These are phyloP conservation scores for Alternaria solani DNA, from an alignment of 2,329 filamentous ascomycete genomes.

Conservation along the genomic window DNA sequence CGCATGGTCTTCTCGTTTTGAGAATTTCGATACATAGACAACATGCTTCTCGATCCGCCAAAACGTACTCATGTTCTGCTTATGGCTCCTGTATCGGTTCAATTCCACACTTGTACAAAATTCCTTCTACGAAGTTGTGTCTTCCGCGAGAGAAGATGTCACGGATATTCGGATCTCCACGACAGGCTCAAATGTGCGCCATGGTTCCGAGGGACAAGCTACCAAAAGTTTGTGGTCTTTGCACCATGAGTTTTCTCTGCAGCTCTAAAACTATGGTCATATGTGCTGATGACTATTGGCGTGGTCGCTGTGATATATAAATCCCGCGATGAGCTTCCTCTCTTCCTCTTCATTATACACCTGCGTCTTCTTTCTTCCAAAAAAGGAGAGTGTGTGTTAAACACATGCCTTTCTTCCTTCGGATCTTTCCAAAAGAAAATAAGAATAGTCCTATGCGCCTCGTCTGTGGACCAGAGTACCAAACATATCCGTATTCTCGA, in stretches of 20 bases:
- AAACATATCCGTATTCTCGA: not conserved
- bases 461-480: not conserved
- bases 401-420: not conserved
- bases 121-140: too few relatives aligned
- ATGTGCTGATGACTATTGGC: not conserved
- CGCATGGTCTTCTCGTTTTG: too few relatives aligned
- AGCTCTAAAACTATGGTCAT: rapidly evolving
- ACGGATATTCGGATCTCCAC: not conserved
- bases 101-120: too few relatives aligned
- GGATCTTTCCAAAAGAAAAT: not conserved
- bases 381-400: too few relatives aligned
- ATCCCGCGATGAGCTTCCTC: not conserved
- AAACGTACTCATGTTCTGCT: too few relatives aligned
- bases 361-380: not conserved
- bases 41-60: too few relatives aligned
- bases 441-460: not conserved
- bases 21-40: too few relatives aligned
- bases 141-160: not conserved
- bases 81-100: too few relatives aligned
- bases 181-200: not conserved
- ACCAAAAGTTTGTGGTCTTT: not conserved
- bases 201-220: not conserved
- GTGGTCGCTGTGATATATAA: not conserved
- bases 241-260: not conserved
- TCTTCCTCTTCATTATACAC: not conserved